These are phyloP conservation scores for Podospora fimiseda DNA, from an alignment of 495 filamentous ascomycete genomes.

Conservation along the genomic window DNA sequence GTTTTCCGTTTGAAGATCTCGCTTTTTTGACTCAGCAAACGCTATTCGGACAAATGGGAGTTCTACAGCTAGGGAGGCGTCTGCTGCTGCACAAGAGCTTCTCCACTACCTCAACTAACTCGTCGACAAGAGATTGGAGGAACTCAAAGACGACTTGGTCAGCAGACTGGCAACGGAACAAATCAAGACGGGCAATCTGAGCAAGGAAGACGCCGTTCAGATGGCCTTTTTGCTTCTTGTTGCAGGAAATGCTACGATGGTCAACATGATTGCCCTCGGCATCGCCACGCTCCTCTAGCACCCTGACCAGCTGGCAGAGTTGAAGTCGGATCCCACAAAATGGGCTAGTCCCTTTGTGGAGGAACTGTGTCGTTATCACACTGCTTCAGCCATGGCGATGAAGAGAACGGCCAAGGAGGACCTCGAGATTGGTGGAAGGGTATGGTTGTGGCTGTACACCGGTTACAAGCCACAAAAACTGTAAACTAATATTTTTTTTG, in stretches of 20 bases:
- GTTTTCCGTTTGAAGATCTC: constrained; percentile 42
- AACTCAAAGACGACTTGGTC: constrained; percentile 38
- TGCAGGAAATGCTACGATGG: constrained; percentile 44
- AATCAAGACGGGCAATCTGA: constrained; percentile 31
- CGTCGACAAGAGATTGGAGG: constrained; percentile 29
- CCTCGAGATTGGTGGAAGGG: constrained; percentile 35
- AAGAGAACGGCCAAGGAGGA: constrained; percentile 39
- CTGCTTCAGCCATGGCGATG: constrained; percentile 37
- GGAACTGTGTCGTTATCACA: constrained; percentile 43
- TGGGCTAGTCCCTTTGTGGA: constrained; percentile 30
- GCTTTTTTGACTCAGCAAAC: constrained; percentile 36
- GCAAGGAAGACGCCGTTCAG: constrained; percentile 33
- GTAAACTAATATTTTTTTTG: neutral
- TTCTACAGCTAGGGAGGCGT: constrained; percentile 35
- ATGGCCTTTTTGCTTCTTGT: constrained; percentile 43
- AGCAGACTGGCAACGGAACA: constrained; percentile 37
- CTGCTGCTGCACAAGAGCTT: constrained; percentile 31
- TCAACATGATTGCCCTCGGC: constrained; percentile 43
- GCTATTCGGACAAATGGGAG: constrained; percentile 41
- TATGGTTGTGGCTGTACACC: neutral
- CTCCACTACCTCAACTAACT: constrained; percentile 34
- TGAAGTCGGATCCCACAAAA: constrained; percentile 31
- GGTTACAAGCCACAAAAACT: neutral
- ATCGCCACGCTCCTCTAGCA: constrained; percentile 35
- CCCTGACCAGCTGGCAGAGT: constrained; percentile 29